Conservation (phyloP, 148 eudicot genomes). For the Camellia sinensis region DNA sequence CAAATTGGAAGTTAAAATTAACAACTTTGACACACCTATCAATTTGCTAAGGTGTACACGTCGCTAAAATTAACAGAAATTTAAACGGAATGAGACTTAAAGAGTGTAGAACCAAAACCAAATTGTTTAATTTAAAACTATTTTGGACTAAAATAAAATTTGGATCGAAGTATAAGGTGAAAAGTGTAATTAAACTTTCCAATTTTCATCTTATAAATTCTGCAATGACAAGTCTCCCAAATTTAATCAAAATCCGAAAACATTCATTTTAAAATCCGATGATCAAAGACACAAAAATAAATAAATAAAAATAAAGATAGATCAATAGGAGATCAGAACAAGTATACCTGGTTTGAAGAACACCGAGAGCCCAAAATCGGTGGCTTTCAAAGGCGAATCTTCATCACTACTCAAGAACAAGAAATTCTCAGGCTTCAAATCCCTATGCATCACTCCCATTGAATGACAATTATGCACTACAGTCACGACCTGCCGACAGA, state of each 20-base stretch:
- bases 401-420: conserved; percentile 59
- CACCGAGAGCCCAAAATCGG: conserved; percentile 86
- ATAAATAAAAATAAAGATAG: neutral
- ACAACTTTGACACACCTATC: no score
- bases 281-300: no score
- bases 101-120: no score
- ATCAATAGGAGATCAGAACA: neutral
- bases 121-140: no score
- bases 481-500: conserved; percentile 78
- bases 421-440: conserved; percentile 92
- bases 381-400: conserved; percentile 82
- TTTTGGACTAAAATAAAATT: neutral
- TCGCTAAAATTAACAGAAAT: no score
- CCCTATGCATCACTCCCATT: conserved; percentile 95
- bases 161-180: no score
- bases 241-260: no score
- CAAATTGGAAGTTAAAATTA: no score
- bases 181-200: neutral
- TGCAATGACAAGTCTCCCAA: neutral
- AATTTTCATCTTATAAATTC: neutral
- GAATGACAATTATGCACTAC: conserved; percentile 88
- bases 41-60: no score
- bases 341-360: conserved; percentile 72
- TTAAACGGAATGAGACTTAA: no score
- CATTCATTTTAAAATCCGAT: no score